Evolutionary conservation across 2,329 filamentous ascomycete genomes (phyloP).

Genomic region (Mycosphaerella sp.): DNA sequence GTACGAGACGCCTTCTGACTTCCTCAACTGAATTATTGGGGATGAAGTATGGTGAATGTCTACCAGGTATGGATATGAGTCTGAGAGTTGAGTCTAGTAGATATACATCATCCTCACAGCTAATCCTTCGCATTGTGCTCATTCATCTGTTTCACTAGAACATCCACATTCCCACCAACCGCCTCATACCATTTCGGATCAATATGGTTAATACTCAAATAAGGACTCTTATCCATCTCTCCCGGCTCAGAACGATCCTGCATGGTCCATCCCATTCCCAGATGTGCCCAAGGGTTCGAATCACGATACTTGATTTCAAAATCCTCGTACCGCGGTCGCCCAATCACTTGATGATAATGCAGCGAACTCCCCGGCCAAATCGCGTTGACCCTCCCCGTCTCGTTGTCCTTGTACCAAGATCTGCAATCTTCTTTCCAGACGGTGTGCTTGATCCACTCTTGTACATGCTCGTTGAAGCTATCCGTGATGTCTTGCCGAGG

Average conservation of each 20-base stretch:
- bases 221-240: constrained; percentile 35
- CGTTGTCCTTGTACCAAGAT: constrained; percentile 41
- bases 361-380: constrained; percentile 48
- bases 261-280: constrained; percentile 39
- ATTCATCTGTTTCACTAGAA: constrained; percentile 18
- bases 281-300: constrained; percentile 38
- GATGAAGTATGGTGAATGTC: too few relatives aligned
- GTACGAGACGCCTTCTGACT: too few relatives aligned
- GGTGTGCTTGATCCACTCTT: constrained; percentile 45
- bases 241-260: constrained; percentile 24
- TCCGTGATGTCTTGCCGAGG: constrained; percentile 39
- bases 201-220: constrained; percentile 37
- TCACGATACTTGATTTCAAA: constrained; percentile 38
- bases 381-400: constrained; percentile 41
- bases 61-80: background rate
- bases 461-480: constrained; percentile 39
- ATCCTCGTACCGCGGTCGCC: constrained; percentile 39
- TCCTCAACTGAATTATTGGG: too few relatives aligned
- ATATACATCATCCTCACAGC: background rate
- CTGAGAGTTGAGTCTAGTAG: background rate
- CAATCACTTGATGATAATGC: constrained; percentile 42
- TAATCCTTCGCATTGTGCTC: constrained; percentile 14
- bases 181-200: constrained; percentile 38
- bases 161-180: constrained; percentile 23
- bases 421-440: constrained; percentile 45